phyloP scores from a whole-genome alignment of 371 early-diverging fungal genomes.

The Dinochytrium kinnereticum region DNA sequence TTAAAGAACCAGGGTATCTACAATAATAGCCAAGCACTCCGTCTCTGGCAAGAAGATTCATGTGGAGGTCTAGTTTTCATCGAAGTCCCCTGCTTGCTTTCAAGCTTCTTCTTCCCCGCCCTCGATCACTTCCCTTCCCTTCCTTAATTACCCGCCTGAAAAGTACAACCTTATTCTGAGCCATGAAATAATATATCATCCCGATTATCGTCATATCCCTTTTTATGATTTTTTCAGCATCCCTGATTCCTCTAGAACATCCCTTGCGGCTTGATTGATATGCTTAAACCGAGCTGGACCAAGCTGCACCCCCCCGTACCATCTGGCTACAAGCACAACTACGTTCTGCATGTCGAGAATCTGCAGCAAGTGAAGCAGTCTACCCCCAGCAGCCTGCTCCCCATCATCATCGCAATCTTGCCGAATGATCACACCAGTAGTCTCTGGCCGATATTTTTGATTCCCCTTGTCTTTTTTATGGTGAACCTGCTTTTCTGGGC shows the following conservation, averaged over 20 bases:
- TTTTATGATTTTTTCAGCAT: slow-evolving; percentile 18
- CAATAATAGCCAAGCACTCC: too few species aligned
- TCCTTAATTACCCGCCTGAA: too few species aligned
- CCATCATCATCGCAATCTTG: slow-evolving; percentile 59
- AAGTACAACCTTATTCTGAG: too few species aligned
- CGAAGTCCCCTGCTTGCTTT: too few species aligned
- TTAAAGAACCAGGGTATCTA: too few species aligned
- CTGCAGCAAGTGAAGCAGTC: slow-evolving; percentile 79
- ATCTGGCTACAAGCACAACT: slow-evolving; percentile 84
- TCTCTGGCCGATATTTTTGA: slow-evolving; percentile 55
- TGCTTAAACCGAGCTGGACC: slow-evolving; percentile 89
- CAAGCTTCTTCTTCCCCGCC: too few species aligned
- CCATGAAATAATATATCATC: neutral
- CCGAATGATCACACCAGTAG: slow-evolving; percentile 18
- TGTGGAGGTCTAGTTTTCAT: too few species aligned
- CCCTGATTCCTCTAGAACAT: slow-evolving; percentile 15
- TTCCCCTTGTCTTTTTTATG: neutral
- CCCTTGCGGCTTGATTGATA: slow-evolving; percentile 63
- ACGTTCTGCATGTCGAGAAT: slow-evolving; percentile 74
- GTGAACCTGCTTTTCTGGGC: neutral
- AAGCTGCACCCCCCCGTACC: slow-evolving; percentile 88
- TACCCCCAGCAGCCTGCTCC: slow-evolving; percentile 59
- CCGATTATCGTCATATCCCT: neutral
- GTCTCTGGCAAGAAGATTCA: too few species aligned
- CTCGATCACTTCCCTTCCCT: too few species aligned